phyloP scores from a whole-genome alignment of 2,329 filamentous ascomycete genomes.

The Akanthomyces muscarius region DNA sequence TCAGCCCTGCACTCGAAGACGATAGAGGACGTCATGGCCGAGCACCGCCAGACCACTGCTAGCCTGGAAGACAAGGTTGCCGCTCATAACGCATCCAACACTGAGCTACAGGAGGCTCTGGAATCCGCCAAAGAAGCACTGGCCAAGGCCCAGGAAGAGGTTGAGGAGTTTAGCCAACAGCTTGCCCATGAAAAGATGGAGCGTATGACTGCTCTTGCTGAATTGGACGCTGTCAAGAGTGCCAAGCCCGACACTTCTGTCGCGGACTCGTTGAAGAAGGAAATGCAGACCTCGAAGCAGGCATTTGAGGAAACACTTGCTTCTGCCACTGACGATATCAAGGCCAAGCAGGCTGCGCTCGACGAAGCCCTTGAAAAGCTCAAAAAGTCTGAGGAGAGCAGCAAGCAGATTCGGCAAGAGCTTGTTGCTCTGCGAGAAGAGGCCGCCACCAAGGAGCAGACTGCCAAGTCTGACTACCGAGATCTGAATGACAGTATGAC shows the following conservation, averaged over 20 bases:
- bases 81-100: constrained; percentile 33
- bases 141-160: constrained; percentile 44
- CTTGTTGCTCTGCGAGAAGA: constrained; percentile 50
- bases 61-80: constrained; percentile 34
- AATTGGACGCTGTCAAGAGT: constrained; percentile 55
- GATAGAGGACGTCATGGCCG: constrained; percentile 36
- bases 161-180: constrained; percentile 47
- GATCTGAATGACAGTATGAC: constrained; percentile 62
- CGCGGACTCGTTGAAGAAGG: constrained; percentile 47
- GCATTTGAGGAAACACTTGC: constrained; percentile 43
- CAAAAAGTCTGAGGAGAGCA: constrained; percentile 36
- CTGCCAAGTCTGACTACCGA: constrained; percentile 55
- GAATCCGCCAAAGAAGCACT: constrained; percentile 40
- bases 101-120: constrained; percentile 35
- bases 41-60: constrained; percentile 33
- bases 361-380: constrained; percentile 34
- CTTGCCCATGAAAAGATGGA: constrained; percentile 58
- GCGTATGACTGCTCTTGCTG: constrained; percentile 55
- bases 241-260: constrained; percentile 54
- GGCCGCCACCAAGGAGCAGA: constrained; percentile 50
- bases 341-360: constrained; percentile 35
- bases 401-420: constrained; percentile 48
- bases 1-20: constrained; percentile 35
- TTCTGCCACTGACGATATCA: constrained; percentile 29
- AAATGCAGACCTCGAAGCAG: constrained; percentile 47